phyloP scores from a whole-genome alignment of 1,139 yeast species.

The Pichia sp. region DNA sequence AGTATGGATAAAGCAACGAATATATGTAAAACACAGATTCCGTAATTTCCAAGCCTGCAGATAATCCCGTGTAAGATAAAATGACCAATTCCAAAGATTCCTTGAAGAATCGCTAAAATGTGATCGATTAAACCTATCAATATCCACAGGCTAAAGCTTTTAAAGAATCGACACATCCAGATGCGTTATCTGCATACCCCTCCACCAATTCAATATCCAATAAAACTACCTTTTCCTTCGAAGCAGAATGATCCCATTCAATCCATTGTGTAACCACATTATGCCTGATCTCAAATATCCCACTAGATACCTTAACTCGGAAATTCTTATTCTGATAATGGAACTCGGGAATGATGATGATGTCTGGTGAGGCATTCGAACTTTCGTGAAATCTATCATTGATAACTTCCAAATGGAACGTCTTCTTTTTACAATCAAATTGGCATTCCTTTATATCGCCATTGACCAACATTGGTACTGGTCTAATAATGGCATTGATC shows the following conservation, averaged over 20 bases:
- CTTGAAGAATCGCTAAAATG: not conserved
- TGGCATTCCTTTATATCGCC: constrained; percentile 52
- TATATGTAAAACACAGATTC: constrained; percentile 1
- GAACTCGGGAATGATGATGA: constrained; percentile 66
- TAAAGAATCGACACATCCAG: constrained; percentile 22
- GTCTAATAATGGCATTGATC: constrained; percentile 66
- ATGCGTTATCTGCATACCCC: not conserved
- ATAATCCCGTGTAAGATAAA: constrained; percentile 13
- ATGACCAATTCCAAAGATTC: not conserved
- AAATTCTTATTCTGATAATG: constrained; percentile 57
- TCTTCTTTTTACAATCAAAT: constrained; percentile 50
- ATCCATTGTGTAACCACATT: constrained; percentile 53
- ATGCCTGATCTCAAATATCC: constrained; percentile 44
- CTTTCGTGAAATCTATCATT: constrained; percentile 21
- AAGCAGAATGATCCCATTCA: constrained; percentile 63
- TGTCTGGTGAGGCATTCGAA: constrained; percentile 16
- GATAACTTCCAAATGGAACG: constrained; percentile 47
- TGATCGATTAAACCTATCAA: constrained; percentile 16
- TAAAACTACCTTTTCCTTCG: constrained; percentile 22
- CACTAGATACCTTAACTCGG: constrained; percentile 51
- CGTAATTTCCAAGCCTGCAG: constrained; percentile 30
- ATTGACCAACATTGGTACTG: constrained; percentile 59
- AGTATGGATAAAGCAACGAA: constrained; percentile 2
- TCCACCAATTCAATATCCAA: constrained; percentile 17
- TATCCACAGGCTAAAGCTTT: constrained; percentile 35